Conservation (phyloP, 2,329 filamentous ascomycete genomes). For the Magnaporthiopsis poae region DNA sequence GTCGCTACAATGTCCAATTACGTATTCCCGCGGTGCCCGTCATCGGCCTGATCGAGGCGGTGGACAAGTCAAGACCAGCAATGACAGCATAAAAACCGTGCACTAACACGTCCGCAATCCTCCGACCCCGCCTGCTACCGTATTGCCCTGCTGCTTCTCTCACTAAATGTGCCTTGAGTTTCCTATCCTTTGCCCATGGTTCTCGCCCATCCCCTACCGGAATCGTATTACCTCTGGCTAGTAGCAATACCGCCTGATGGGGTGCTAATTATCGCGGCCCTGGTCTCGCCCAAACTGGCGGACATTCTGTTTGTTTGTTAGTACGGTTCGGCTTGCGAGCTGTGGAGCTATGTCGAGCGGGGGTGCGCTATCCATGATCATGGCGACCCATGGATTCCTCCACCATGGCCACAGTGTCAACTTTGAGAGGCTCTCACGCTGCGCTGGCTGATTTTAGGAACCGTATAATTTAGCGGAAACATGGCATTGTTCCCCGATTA, state of each 20-base stretch:
- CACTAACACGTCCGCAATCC: not conserved
- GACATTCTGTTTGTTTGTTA: not conserved
- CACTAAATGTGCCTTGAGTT: no score
- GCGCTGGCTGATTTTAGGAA: no score
- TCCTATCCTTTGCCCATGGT: not conserved
- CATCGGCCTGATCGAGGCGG: not conserved
- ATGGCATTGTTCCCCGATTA: not conserved
- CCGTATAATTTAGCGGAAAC: not conserved
- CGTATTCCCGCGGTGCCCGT: no score
- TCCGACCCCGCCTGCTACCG: not conserved
- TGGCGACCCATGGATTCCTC: not conserved
- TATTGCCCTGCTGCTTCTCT: not conserved
- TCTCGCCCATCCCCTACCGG: not conserved
- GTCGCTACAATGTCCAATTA: no score
- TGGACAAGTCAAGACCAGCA: not conserved
- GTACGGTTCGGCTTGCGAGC: not conserved
- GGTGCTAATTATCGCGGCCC: not conserved
- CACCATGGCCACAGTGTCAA: not conserved
- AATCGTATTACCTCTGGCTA: no score
- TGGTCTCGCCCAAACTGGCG: not conserved
- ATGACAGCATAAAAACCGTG: not conserved
- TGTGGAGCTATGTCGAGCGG: not conserved
- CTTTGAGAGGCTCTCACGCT: no score
- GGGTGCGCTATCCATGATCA: not conserved
- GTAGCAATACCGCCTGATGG: not conserved